Base-by-base conservation (phyloP, 768 basidiomycete species). In the Lentinula raphanica region DNA sequence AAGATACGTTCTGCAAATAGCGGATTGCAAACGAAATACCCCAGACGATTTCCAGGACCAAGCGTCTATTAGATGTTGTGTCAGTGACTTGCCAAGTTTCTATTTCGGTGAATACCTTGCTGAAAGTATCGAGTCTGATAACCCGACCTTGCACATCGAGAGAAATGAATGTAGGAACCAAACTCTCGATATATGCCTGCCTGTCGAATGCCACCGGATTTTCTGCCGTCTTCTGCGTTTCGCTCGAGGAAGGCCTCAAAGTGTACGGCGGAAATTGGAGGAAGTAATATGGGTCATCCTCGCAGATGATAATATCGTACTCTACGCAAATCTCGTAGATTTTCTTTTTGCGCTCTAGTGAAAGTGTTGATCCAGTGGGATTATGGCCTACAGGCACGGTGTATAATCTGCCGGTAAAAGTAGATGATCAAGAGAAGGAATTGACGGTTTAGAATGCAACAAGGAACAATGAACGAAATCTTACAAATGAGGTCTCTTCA, bases 231-330 rank as follows among this genome's bases (percentile, higher is more conserved):
- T 48, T n/a, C 27, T 64, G 63, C 78, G 82, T 21, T 40, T 28
- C 53, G 35, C 5, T 56, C n/a, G 40, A 25, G 40, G 29, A 5
- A 28, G 54, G n/a, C n/a, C n/a, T n/a, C 12, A 32, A 45, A 11
- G 45, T n/a, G 29, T 56, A 56, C 23, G 27, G 40, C 17, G 54
- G 54, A 44, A 56, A 49, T 61, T 83, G 81, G 32, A 84, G 67
- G 71, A 82, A 84, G 69, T 77, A 85, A 67, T 85, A 84, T 3
- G 85, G 83, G 66, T 84, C 85, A 60, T 86, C 85, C 70, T 86
- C 85, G 57, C 79, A 76, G 58, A 86, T 86, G 63, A 87, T 79
- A 21, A 86, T 66, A 60, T 88, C 81, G 65, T 79, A 86, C 68
- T 84, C 81, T 57, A 81, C 78, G 61, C 81, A 83, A 58, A 86